phyloP scores from a whole-genome alignment of 2,329 filamentous ascomycete species.

The Diplocarpon mali region DNA sequence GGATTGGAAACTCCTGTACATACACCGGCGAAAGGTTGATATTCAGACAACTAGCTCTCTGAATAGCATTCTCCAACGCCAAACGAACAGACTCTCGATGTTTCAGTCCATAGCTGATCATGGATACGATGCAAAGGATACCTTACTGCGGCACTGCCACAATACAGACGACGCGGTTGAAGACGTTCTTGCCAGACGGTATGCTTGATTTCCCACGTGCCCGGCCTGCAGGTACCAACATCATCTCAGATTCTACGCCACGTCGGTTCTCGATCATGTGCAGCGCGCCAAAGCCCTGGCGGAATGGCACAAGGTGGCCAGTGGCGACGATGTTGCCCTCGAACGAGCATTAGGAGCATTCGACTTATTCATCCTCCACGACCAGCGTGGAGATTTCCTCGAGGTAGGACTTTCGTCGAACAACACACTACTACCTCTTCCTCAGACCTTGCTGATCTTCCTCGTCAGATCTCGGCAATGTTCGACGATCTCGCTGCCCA shows the following conservation, averaged over 20 bases:
- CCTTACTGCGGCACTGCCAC: constrained; percentile 56
- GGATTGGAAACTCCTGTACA: constrained; percentile 65
- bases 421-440: too few relatives aligned
- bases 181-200: constrained; percentile 69
- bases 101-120: constrained; percentile 59
- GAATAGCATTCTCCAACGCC: constrained; percentile 58
- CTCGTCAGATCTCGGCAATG: constrained; percentile 45
- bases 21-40: constrained; percentile 43
- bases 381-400: constrained; percentile 60
- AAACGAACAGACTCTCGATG: constrained; percentile 56
- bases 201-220: constrained; percentile 4
- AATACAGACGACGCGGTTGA: constrained; percentile 43
- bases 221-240: background rate
- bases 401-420: constrained; percentile 36
- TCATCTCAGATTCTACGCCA: constrained; percentile 49
- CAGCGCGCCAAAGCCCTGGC: constrained; percentile 70
- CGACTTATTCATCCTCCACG: constrained; percentile 78
- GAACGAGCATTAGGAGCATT: constrained; percentile 72
- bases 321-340: constrained; percentile 43
- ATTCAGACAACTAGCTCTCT: constrained; percentile 42
- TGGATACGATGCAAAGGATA: constrained; percentile 85
- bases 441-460: background rate
- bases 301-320: constrained; percentile 55
- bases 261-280: constrained; percentile 63
- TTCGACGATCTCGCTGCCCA: constrained; percentile 52